Evolutionary conservation across 208 protist genomes (phyloP), one percentile per base, ranked within the genome.

Genomic region (Phytomonas francai): DNA sequence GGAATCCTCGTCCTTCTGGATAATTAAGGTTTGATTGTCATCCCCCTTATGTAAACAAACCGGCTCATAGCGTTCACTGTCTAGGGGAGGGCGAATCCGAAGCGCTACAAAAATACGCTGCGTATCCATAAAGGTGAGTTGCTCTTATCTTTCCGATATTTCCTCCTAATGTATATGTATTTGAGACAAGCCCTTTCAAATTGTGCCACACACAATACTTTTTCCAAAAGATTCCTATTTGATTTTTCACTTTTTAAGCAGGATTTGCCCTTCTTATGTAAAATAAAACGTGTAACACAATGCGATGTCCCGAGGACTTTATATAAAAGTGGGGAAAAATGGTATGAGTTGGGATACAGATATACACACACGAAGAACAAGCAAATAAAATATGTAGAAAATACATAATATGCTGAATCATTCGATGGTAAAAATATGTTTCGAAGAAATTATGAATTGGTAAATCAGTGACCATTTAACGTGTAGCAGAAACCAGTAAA

Each of bases 41-140:
- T 90, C 79, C 0, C 79, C 80, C 62, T 87, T 87, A 60, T 80
- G 80, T 19, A 82, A 79, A 36, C 89, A 95, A 1, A 89, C 34
- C 3, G 81, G 78, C 45, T 84, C 77, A 69, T 88, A 95, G 34
- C 77, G 77, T 77, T 97, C 89, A 3, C 73, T 59, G 25, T 82
- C 80, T 27, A 94, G 76, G 0, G 85, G 67, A 5, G 89, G 88
- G 5, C 88, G 86, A 54, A 97, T 87, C 61, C 92, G 87, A 51
- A 97, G 81, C 12, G 83, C 84, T 19, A 97, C 89, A 19, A 61
- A 78, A 54, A 97, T 92, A 33, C 88, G 86, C 56, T 87, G 74
- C 6, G 94, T 85, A 33, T 81, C 79, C 80, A 86, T 85, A 11
- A n/a, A 33, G 11, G 27, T 56, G 28, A 32, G 6, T 65, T 70